Base-by-base conservation (phyloP, 169 alveolate species). In the Plasmodium knowlesi region DNA sequence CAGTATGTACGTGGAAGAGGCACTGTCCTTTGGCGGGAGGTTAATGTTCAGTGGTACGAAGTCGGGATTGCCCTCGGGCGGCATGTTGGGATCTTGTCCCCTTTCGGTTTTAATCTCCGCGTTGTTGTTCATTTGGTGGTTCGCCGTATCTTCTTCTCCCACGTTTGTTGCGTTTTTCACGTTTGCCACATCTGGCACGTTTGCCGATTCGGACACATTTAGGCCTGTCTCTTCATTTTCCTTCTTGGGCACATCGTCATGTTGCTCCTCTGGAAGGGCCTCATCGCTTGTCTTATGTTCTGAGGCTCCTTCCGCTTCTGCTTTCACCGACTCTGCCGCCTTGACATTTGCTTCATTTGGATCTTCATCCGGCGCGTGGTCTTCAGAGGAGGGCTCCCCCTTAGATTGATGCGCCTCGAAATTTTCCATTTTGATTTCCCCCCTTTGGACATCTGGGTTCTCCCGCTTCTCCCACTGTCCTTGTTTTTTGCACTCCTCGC, bases 1-100 rank as follows among this genome's bases (percentile, higher is more conserved):
- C 39, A 89, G 82, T 61, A 89, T 89, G 39, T 89, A 89, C 3
- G 94, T 89, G 22, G 94, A 80, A 2, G 85, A 32, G 16, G 25
- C 80, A 34, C 8, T 67, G 19, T 57, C 53, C 37, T 74, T 85
- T 34, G 41, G 32, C 54, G 81, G 50, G 28, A 34, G 37, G 61
- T 85, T 74, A 22, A 53, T 2, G 37, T 85, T 46, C 39, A 32
- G 19, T 12, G 92, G 84, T 43, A 84, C 81, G 22, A 41, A 84
- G 50, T 84, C 53, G 5, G 80, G 53, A 9, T 70, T 41, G 76
- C 46, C n/a, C n/a, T n/a, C 37, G 1, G 10, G 1, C n/a, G 41
- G n/a, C 5, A 8, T 2, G 14, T 22, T 53, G 16, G 71, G 43
- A 8, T 67, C 92, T 5, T 83, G n/a, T 70, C 37, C 32, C 39